Percentiles rank a stretch among this genome's conserved stretches.
Evolutionary conservation across 257 asterid species (phyloP).

Genomic region (Primulina eburnea): DNA sequence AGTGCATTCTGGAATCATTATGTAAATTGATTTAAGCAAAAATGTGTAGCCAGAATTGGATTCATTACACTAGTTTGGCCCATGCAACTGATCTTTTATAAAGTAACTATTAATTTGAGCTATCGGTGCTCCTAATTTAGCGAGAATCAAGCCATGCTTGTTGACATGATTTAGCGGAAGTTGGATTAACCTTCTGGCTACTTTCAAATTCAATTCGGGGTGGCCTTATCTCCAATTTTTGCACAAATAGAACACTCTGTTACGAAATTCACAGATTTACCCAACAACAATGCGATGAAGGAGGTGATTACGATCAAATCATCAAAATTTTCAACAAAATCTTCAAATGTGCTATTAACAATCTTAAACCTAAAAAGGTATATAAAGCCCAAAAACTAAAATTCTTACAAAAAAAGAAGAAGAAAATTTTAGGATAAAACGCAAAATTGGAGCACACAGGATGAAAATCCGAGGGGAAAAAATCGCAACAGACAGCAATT

Average conservation of each 20-base stretch:
- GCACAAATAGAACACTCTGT: not conserved
- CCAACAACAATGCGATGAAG: not conserved
- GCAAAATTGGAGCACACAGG: not conserved
- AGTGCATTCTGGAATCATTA: constrained; percentile 50
- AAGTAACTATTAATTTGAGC: not conserved
- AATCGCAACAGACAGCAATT: not conserved
- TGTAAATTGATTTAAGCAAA: not conserved
- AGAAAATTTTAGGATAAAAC: not conserved
- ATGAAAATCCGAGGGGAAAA: not conserved
- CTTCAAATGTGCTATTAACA: too few species aligned
- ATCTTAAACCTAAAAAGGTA: not conserved
- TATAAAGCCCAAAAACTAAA: not conserved
- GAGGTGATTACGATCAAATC: not conserved
- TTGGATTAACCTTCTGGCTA: not conserved
- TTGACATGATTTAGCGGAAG: not conserved
- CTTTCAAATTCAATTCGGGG: not conserved
- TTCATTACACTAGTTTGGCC: not conserved
- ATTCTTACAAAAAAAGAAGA: not conserved
- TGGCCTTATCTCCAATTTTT: not conserved
- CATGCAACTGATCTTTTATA: not conserved
- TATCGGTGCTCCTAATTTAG: not conserved
- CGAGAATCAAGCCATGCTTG: not conserved
- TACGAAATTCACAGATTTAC: not conserved
- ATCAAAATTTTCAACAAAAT: not conserved
- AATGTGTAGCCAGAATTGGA: not conserved